A percentile compares a stretch with the other conserved stretches of the same genome.
Conservation (phyloP, 2,329 filamentous ascomycete genomes). For the Lachnellula hyalina region DNA sequence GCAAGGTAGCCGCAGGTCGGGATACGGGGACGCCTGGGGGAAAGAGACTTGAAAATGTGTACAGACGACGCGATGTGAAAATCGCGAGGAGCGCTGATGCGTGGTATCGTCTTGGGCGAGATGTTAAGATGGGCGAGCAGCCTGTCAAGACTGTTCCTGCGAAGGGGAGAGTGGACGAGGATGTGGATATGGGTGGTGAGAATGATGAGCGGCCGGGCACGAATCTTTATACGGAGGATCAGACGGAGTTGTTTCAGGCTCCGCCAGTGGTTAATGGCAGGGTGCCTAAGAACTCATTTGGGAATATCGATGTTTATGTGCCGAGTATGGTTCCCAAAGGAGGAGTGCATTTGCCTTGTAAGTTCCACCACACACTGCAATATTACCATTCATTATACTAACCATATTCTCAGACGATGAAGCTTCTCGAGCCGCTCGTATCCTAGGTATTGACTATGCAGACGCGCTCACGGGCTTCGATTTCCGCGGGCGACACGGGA, state of each 20-base stretch:
- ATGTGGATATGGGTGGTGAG: constrained; percentile 30
- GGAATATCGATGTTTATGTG: constrained; percentile 91
- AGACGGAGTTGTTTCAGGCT: constrained; percentile 69
- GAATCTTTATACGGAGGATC: constrained; percentile 55
- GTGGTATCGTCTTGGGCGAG: constrained; percentile 84
- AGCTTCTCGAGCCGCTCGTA: constrained; percentile 64
- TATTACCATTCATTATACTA: constrained; percentile 2
- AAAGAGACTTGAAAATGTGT: constrained; percentile 65
- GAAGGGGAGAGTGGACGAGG: constrained; percentile 33
- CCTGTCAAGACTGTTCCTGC: constrained; percentile 70
- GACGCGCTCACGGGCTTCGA: constrained; percentile 87
- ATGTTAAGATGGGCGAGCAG: constrained; percentile 72
- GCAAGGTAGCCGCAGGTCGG: constrained; percentile 68
- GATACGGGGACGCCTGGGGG: constrained; percentile 33
- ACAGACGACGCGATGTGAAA: constrained; percentile 75
- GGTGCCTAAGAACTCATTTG: constrained; percentile 86
- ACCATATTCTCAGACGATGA: constrained; percentile 43
- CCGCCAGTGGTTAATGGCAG: constrained; percentile 69
- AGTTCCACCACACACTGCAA: constrained; percentile 16
- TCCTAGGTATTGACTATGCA: constrained; percentile 78
- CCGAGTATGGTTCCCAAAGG: constrained; percentile 84
- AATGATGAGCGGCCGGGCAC: constrained; percentile 46
- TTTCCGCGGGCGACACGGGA: constrained; percentile 81
- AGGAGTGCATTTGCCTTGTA: constrained; percentile 65
- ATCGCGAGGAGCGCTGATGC: constrained; percentile 73